Base-by-base conservation (phyloP, 495 filamentous ascomycete species). In the Chaetomium tenue region DNA sequence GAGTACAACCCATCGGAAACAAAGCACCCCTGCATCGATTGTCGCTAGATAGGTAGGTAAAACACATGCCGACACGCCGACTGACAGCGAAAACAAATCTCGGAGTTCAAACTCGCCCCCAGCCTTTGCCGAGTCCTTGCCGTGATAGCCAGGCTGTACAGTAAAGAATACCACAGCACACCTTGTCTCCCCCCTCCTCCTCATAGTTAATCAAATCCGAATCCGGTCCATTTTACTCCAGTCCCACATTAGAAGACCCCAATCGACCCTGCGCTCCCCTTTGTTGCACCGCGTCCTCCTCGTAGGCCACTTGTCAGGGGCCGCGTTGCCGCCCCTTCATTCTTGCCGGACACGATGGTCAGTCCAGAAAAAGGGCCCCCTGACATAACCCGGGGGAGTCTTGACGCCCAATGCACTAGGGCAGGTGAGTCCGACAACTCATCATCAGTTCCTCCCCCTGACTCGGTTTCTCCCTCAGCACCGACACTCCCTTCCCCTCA, bases 1-100 rank as follows among this genome's bases (percentile, higher is more conserved):
- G 13, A 18, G 25, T 12, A 18, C 2, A 55, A 55, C 22, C 33
- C 18, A 56, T 22, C 22, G 53, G 28, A 39, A 18, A 56, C 25
- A 55, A 55, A 33, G 25, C 53, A 39, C 33, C 23, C 28, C 53
- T 40, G 52, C 52, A 55, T 55, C 53, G 22, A 20, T 40, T 37
- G 16, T 22, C 33, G 51, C 51, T 54, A 56, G 53, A 56, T 56
- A 56, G 53, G 39, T 56, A 56, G 30, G 53, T 39, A 39, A n/a
- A 56, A 33, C 52, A 28, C 26, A 54, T 54, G 52, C 26, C 52
- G 15, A 55, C 52, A 55, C 2, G 30, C 52, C 30, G 52, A 18
- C 52, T 37, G 5, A 20, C 26, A 37, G 52, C 50, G 26, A 55
- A 33, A n/a, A 28, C 52, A 33, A 55, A 3, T n/a, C 48, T 52